phyloP scores from a whole-genome alignment of 202 grass and related monocot species.

The Dendrocalamus latiflorus region DNA sequence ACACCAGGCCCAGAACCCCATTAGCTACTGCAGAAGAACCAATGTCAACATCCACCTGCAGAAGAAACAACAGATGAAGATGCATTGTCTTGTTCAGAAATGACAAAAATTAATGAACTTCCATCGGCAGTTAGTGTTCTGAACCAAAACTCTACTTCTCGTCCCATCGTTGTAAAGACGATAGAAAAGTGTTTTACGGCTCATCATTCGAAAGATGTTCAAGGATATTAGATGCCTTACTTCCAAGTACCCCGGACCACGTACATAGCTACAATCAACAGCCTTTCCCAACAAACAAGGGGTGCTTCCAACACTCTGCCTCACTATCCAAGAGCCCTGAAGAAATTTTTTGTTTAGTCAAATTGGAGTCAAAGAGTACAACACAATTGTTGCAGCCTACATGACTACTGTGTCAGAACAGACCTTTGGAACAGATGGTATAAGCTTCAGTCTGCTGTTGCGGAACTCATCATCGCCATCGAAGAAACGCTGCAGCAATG shows the following conservation, averaged over 20 bases:
- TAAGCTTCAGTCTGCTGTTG: conserved; percentile 90
- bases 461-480: conserved; percentile 92
- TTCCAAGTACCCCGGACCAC: conserved; percentile 66
- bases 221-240: conserved; percentile 34
- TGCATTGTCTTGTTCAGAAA: neutral
- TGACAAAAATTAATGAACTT: neutral
- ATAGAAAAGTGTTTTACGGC: no score
- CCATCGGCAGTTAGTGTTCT: neutral
- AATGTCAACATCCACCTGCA: conserved; percentile 95
- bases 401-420: neutral
- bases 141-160: no score
- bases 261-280: conserved; percentile 82
- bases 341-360: neutral
- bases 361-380: neutral
- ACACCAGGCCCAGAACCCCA: conserved; percentile 89
- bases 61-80: neutral
- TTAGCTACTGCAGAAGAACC: conserved; percentile 97
- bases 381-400: neutral
- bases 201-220: neutral
- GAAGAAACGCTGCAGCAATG: conserved; percentile 83
- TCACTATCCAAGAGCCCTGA: conserved; percentile 96
- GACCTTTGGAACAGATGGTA: conserved; percentile 86
- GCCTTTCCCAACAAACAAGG: conserved; percentile 92
- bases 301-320: conserved; percentile 86
- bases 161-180: no score